Evolutionary conservation across 2,329 filamentous ascomycete species (phyloP), one percentile per base, ranked within the genome.

Genomic region (Phialocephala subalpina): DNA sequence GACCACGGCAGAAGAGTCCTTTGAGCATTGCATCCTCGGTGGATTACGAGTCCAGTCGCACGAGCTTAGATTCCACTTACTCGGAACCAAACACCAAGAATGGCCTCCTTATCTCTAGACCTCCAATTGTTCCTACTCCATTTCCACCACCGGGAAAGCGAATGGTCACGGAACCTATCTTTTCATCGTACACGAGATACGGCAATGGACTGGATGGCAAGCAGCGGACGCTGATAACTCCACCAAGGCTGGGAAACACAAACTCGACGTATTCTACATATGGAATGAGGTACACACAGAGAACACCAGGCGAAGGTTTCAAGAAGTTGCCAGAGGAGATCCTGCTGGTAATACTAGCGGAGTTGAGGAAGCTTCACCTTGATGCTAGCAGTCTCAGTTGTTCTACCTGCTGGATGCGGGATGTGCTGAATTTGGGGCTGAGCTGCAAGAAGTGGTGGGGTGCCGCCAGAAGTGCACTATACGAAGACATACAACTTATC

Each of bases 401-500:
- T 73, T 82, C 86, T 18, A 90, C 88, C 20, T 90, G 88, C 75
- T 89, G 86, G 84, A 88, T 88, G 85, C 81, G 88, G 58, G 87
- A 90, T 71, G 77, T 84, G 35, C 85, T 82, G 69, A 82, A 81
- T 49, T 74, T 89, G 47, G 80, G 83, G 12, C 64, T 86, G 12
- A 79, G 81, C 42, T 84, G 82, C 18, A 82, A 81, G 67, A 87
- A 84, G 71, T 84, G 85, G 78, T 78, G 83, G 71, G 82, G 81
- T 68, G 82, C 81, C 47, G 86, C 85, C 6, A 70, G 67, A 60
- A 66, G 49, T 29, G 56, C 62, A 9, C 47, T 76, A 29, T 88
- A 91, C 71, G 81, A 84, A 71, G 80, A 88, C 65, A 85, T 90
- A 35, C 83, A 86, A 67, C 78, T 90, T 4, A 79, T 86, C 35